A percentile compares a stretch with the other conserved stretches of the same genome.
Conservation (phyloP, 352 stramenopile genomes). For the Phytophthora hybrid region DNA sequence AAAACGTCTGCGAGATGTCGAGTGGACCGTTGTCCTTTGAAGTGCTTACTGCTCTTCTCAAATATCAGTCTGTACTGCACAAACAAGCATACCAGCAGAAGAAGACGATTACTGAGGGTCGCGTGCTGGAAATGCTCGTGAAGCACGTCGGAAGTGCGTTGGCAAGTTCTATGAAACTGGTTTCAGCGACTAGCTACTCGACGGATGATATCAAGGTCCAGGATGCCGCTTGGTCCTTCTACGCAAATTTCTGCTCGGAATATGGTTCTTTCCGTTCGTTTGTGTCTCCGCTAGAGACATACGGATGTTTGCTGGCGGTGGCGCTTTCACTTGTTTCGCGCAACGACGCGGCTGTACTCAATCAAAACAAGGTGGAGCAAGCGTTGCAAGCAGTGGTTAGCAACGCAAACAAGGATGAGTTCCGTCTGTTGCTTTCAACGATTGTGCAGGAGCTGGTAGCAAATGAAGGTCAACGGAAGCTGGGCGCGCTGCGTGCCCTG, state of each 20-base stretch:
- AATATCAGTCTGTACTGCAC: constrained; percentile 51
- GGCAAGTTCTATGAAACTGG: constrained; percentile 53
- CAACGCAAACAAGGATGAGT: constrained; percentile 80
- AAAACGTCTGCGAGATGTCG: constrained; percentile 27
- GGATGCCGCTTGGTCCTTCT: constrained; percentile 60
- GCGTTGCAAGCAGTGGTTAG: constrained; percentile 55
- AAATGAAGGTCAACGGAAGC: constrained; percentile 47
- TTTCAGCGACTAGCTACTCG: constrained; percentile 29
- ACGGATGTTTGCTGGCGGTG: constrained; percentile 68
- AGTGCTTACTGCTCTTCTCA: constrained; percentile 58
- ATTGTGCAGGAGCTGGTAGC: constrained; percentile 62
- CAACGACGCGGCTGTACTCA: not conserved
- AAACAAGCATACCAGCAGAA: constrained; percentile 28
- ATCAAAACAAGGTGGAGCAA: constrained; percentile 21
- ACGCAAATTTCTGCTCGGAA: constrained; percentile 57
- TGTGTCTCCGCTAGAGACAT: constrained; percentile 61
- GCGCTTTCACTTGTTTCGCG: constrained; percentile 40
- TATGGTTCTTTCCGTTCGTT: constrained; percentile 57
- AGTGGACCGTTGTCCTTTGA: constrained; percentile 46
- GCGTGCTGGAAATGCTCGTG: constrained; percentile 28
- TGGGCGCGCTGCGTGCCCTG: constrained; percentile 62
- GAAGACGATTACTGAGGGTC: constrained; percentile 1
- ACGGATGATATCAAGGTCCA: constrained; percentile 20
- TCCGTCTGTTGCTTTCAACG: constrained; percentile 66
- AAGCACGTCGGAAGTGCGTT: constrained; percentile 47